Percentiles rank a stretch among this genome's conserved stretches.
These are phyloP conservation scores for Phytophthora colocasiae DNA, from an alignment of 352 stramenopile genomes.

Conservation along the genomic window DNA sequence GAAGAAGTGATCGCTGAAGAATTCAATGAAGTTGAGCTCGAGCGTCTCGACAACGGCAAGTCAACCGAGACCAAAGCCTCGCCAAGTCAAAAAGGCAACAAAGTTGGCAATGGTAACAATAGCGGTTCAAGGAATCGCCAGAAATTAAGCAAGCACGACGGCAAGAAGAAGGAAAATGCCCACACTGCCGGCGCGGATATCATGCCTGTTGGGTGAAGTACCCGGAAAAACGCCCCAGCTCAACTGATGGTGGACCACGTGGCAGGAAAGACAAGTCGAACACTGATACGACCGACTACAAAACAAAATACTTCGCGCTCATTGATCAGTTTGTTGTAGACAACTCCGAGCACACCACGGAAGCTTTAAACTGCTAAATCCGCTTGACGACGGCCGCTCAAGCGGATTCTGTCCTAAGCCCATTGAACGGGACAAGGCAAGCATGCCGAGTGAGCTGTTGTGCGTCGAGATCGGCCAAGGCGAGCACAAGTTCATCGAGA, in stretches of 20 bases:
- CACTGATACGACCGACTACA: constrained; percentile 3
- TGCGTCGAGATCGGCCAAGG: not conserved
- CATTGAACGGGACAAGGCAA: constrained; percentile 14
- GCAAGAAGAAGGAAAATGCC: too few relatives aligned
- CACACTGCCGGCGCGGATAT: too few relatives aligned
- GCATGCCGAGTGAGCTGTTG: too few relatives aligned
- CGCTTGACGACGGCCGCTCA: constrained; percentile 1
- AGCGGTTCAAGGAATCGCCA: too few relatives aligned
- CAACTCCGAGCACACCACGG: too few relatives aligned
- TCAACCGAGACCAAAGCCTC: too few relatives aligned
- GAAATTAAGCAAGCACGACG: too few relatives aligned
- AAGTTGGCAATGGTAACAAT: too few relatives aligned
- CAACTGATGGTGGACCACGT: not conserved
- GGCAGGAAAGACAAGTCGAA: too few relatives aligned
- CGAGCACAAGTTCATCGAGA: too few relatives aligned
- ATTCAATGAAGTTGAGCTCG: not conserved
- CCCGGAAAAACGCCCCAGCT: not conserved
- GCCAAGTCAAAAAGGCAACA: too few relatives aligned
- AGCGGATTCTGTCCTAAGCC: constrained; percentile 4
- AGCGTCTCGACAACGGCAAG: too few relatives aligned
- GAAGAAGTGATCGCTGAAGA: not conserved
- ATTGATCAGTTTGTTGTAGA: constrained; percentile 7
- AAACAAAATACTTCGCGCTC: constrained; percentile 9
- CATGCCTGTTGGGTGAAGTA: not conserved
- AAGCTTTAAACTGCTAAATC: constrained; percentile 10